These are phyloP conservation scores for Speleostelium caveatum DNA, from an alignment of 78 protist species.

Conservation along the genomic window DNA sequence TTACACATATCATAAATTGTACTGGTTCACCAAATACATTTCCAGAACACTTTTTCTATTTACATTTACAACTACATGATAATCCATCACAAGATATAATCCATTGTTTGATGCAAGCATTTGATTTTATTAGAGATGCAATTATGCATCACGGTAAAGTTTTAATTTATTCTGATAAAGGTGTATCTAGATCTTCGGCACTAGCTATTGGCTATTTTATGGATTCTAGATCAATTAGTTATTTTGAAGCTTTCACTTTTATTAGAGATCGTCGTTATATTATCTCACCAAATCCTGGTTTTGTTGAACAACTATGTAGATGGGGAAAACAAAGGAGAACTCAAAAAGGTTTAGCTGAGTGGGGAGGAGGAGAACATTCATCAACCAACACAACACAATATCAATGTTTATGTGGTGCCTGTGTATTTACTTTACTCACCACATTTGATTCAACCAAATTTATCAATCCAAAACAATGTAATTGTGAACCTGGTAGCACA, in stretches of 20 bases:
- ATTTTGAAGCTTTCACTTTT: constrained; percentile 73
- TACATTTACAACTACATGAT: constrained; percentile 66
- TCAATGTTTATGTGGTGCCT: constrained; percentile 84
- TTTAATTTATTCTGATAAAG: constrained; percentile 60
- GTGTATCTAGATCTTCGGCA: constrained; percentile 64
- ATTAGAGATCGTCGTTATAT: constrained; percentile 76
- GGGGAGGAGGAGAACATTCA: constrained; percentile 38
- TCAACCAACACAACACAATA: constrained; percentile 29
- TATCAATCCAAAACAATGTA: constrained; percentile 30
- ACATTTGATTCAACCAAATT: constrained; percentile 63
- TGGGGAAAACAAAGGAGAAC: constrained; percentile 81
- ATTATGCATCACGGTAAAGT: constrained; percentile 59
- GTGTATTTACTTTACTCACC: constrained; percentile 43
- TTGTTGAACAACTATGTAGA: constrained; percentile 76
- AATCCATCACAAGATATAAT: constrained; percentile 48
- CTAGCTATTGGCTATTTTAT: constrained; percentile 78
- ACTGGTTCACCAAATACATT: constrained; percentile 79
- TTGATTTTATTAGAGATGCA: constrained; percentile 75
- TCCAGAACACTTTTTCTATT: constrained; percentile 61
- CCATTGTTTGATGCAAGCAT: constrained; percentile 28
- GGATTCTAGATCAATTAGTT: constrained; percentile 67
- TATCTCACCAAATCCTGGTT: constrained; percentile 61
- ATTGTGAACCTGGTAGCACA: neutral
- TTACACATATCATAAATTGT: constrained; percentile 65
- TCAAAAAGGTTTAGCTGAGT: constrained; percentile 58